A percentile compares a stretch with the other conserved stretches of the same genome.
Evolutionary conservation across 2,329 filamentous ascomycete genomes (phyloP).

Genomic region (Xylaria arbuscula): DNA sequence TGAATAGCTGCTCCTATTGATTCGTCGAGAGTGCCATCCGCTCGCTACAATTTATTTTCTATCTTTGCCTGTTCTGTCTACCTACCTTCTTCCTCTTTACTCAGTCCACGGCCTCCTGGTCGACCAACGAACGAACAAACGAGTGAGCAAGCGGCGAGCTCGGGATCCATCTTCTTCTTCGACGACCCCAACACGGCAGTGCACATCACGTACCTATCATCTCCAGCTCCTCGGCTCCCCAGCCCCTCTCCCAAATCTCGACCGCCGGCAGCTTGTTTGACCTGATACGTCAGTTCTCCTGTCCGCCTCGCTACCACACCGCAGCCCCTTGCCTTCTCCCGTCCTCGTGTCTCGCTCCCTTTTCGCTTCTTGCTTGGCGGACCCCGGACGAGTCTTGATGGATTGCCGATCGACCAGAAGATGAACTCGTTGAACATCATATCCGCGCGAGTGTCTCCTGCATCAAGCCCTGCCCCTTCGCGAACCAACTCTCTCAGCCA

Average conservation of each 20-base stretch:
- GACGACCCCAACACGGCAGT: conserved; percentile 4
- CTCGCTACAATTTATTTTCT: conserved; percentile 9
- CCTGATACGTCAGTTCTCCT: conserved; percentile 5
- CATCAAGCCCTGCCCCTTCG: conserved; percentile 66
- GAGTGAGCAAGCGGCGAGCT: conserved; percentile 4
- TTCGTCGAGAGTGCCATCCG: conserved; percentile 1
- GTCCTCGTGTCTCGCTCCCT: conserved; percentile 32
- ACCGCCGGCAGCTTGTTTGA: conserved; percentile 5
- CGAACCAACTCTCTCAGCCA: conserved; percentile 71
- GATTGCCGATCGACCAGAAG: conserved; percentile 66
- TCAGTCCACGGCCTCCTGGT: conserved; percentile 3
- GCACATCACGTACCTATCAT: conserved; percentile 6
- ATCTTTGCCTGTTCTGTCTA: not conserved
- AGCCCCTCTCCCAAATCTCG: not conserved
- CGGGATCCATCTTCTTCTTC: conserved; percentile 12
- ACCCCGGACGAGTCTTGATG: conserved; percentile 57
- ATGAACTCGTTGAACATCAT: conserved; percentile 99
- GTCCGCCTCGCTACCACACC: conserved; percentile 13
- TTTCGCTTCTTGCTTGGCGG: conserved; percentile 32
- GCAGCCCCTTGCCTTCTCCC: conserved; percentile 7
- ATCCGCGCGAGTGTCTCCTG: conserved; percentile 80
- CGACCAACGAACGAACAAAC: conserved; percentile 3
- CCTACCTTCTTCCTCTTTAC: not conserved
- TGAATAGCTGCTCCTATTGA: conserved; percentile 27
- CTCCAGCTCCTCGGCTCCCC: conserved; percentile 4